Base-by-base conservation (phyloP, 2,329 filamentous ascomycete species). In the Ceratocystis diversiconidia region DNA sequence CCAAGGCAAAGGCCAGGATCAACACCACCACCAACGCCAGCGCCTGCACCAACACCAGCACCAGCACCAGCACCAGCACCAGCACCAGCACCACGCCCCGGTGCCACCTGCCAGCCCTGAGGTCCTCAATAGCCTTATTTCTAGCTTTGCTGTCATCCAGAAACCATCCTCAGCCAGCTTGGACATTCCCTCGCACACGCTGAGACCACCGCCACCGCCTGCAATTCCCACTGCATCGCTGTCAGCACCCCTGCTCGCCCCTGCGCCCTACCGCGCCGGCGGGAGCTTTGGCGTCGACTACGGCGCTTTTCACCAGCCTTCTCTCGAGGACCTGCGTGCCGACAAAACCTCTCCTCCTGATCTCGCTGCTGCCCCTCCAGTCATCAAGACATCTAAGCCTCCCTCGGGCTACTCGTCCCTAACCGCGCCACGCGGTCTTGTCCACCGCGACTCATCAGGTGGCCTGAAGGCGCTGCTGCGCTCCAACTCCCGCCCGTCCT, bases 361-460 rank as follows among this genome's bases (percentile, higher is more conserved):
- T 65, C 76, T 85, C 57, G 80, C 84, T 36, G 84, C 84, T 25
- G 77, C 78, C 61, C 77, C 90, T 12, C 90, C 91, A 19, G 82
- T 92, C 65, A 82, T 95, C 70, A 86, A 87, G 69, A 95, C 92
- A 41, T 84, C 90, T 41, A 92, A 92, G 73, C 87, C 86, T 6
- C 89, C 89, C 0, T 90, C 88, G 62, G 89, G 88, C 64, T 84
- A 85, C 71, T 91, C 88, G 30, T 76, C 85, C 19, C 76, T 89
- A 63, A 90, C 87, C n/a, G 82, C 85, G 0, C 80, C 80, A 67
- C 81, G 79, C 67, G 83, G 79, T 68, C 83, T 77, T 32, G 78
- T 79, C 22, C 75, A 76, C 64, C 78, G 78, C 68, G 81, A 82
- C 36, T 74, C 76, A 50, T 71, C 75, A 1, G 75, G 75, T 22